A percentile compares a stretch with the other conserved stretches of the same genome.
Conservation (phyloP, 2,329 filamentous ascomycete species). For the Talaromyces sp. region DNA sequence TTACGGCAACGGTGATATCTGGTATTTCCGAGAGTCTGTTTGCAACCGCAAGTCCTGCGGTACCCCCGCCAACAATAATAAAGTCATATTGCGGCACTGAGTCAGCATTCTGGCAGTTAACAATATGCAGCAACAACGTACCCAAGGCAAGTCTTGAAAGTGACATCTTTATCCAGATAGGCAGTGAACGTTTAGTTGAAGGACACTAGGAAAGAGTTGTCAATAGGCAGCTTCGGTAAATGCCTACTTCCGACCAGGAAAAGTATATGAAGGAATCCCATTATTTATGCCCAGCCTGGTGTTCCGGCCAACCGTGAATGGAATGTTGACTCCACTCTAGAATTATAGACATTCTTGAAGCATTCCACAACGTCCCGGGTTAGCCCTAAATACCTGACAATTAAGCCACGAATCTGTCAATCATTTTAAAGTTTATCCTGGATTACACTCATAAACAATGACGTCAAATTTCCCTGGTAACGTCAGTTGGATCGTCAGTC, state of each 20-base stretch:
- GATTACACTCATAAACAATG: not conserved
- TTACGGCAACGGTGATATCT: conserved; percentile 26
- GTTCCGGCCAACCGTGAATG: not conserved
- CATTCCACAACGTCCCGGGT: not conserved
- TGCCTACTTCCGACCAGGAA: not conserved
- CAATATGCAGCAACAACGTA: not conserved
- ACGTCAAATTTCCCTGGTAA: not conserved
- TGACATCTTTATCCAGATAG: not conserved
- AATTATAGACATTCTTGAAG: not conserved
- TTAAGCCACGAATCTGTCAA: not conserved
- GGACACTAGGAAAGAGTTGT: not conserved
- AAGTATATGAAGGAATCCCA: not conserved
- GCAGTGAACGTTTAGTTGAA: not conserved
- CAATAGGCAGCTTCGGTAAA: not conserved
- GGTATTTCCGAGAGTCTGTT: conserved; percentile 34
- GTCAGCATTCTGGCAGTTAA: not conserved
- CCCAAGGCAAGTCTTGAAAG: not conserved
- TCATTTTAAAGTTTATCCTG: not conserved
- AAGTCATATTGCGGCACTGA: conserved; percentile 25
- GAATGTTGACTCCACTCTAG: not conserved
- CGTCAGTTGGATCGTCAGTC: not conserved
- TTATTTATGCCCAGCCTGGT: not conserved
- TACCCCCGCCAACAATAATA: conserved; percentile 36
- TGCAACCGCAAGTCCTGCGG: conserved; percentile 32
- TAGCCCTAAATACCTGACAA: not conserved